Percentiles rank a stretch among this genome's conserved stretches.
These are phyloP conservation scores for Sphagnum tenellum DNA, from an alignment of 225 moss, liverwort and hornwort species.

Conservation along the genomic window DNA sequence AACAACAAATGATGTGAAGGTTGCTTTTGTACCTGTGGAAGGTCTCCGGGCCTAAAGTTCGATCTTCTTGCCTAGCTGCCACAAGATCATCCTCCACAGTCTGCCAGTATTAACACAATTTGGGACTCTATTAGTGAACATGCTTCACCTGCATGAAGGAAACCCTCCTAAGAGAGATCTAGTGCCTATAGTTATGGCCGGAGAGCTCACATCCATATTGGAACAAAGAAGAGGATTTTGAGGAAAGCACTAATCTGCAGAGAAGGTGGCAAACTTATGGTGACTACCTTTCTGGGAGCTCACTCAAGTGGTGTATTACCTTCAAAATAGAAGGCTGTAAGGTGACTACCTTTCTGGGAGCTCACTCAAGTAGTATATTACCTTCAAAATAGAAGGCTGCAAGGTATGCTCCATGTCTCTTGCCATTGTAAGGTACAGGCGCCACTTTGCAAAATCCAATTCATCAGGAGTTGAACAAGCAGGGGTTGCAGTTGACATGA, in stretches of 20 bases:
- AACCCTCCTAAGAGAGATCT: no score
- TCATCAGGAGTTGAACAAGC: slow-evolving; percentile 15
- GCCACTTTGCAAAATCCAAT: slow-evolving; percentile 52
- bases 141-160: not conserved
- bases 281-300: no score
- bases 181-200: no score
- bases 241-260: no score
- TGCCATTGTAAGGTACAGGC: slow-evolving; percentile 52
- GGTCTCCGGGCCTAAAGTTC: slow-evolving; percentile 46
- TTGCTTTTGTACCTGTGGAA: slow-evolving; percentile 48
- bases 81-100: slow-evolving; percentile 68
- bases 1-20: not conserved
- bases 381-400: slow-evolving; percentile 59
- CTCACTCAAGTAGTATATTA: not conserved
- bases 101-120: slow-evolving; percentile 15
- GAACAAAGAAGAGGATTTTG: not conserved
- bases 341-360: no score
- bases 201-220: not conserved
- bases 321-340: no score
- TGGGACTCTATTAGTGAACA: not conserved
- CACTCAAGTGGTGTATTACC: no score
- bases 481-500: slow-evolving; percentile 17
- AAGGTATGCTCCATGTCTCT: slow-evolving; percentile 58
- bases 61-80: slow-evolving; percentile 54
- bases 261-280: no score